phyloP scores from a whole-genome alignment of 148 eudicot species.

The Fagopyrum esculentum region DNA sequence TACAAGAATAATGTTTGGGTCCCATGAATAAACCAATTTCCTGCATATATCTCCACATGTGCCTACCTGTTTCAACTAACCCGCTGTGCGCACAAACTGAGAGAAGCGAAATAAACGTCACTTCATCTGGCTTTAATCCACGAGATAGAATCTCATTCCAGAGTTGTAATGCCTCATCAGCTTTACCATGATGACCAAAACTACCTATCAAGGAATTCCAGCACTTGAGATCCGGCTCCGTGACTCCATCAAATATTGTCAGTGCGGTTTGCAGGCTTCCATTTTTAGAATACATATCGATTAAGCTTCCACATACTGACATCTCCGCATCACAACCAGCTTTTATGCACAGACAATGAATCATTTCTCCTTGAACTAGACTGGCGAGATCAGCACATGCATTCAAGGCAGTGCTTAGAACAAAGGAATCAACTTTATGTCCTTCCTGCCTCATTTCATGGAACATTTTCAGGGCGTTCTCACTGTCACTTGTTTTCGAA shows the following conservation, averaged over 20 bases:
- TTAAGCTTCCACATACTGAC: slow-evolving; percentile 62
- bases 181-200: slow-evolving; percentile 77
- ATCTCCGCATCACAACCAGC: slow-evolving; percentile 47
- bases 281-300: slow-evolving; percentile 76
- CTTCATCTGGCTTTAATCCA: slow-evolving; percentile 48
- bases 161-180: slow-evolving; percentile 44
- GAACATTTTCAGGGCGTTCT: slow-evolving; percentile 51
- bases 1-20: slow-evolving; percentile 74
- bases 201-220: slow-evolving; percentile 79
- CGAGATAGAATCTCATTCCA: slow-evolving; percentile 39
- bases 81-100: slow-evolving; percentile 81
- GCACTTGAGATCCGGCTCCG: slow-evolving; percentile 54
- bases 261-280: slow-evolving; percentile 59
- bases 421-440: slow-evolving; percentile 48
- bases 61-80: slow-evolving; percentile 43
- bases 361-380: slow-evolving; percentile 55
- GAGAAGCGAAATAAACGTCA: slow-evolving; percentile 60
- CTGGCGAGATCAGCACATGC: slow-evolving; percentile 82
- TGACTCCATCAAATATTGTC: slow-evolving; percentile 25
- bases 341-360: slow-evolving; percentile 59
- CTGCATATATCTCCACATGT: slow-evolving; percentile 57
- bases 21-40: slow-evolving; percentile 41
- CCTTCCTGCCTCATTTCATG: slow-evolving; percentile 50
- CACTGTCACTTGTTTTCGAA: slow-evolving; percentile 43
- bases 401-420: slow-evolving; percentile 57